Conservation (phyloP, 2,329 filamentous ascomycete species). For the Simplicillium sp. region DNA sequence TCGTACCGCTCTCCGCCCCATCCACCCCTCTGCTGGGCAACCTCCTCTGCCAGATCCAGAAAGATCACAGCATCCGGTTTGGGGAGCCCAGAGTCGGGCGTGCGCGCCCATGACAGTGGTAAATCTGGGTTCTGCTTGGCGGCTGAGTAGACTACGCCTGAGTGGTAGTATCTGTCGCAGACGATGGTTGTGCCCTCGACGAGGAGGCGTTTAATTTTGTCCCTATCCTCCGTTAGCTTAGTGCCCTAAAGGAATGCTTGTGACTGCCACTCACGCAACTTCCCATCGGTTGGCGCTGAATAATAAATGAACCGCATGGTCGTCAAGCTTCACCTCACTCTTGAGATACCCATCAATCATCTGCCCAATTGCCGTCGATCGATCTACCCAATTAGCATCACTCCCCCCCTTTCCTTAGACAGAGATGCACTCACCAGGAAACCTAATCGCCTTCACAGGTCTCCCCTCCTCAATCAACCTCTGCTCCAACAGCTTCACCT, state of each 20-base stretch:
- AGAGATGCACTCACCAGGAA: conserved; percentile 37
- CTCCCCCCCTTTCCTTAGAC: background rate
- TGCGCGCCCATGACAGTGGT: conserved; percentile 68
- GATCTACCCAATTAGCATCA: conserved; percentile 41
- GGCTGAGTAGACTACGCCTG: conserved; percentile 84
- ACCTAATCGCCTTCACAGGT: conserved; percentile 44
- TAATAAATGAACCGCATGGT: conserved; percentile 81
- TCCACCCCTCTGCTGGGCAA: conserved; percentile 68
- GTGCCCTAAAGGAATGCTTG: background rate
- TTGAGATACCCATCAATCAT: conserved; percentile 81
- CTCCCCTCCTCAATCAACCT: conserved; percentile 37
- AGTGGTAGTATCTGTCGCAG: conserved; percentile 92
- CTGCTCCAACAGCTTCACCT: conserved; percentile 62
- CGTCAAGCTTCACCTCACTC: conserved; percentile 63
- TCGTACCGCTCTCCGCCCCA: conserved; percentile 90
- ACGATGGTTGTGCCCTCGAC: conserved; percentile 64
- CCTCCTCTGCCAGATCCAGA: conserved; percentile 66
- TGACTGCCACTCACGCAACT: conserved; percentile 34
- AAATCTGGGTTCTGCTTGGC: conserved; percentile 71
- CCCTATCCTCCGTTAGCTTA: conserved; percentile 21
- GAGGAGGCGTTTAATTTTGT: conserved; percentile 44
- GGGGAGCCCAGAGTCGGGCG: conserved; percentile 78
- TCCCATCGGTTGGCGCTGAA: conserved; percentile 94
- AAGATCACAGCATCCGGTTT: conserved; percentile 83
- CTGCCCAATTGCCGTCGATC: conserved; percentile 73